Conservation (phyloP, 2,329 filamentous ascomycete genomes). For the Venturiaceae sp. region DNA sequence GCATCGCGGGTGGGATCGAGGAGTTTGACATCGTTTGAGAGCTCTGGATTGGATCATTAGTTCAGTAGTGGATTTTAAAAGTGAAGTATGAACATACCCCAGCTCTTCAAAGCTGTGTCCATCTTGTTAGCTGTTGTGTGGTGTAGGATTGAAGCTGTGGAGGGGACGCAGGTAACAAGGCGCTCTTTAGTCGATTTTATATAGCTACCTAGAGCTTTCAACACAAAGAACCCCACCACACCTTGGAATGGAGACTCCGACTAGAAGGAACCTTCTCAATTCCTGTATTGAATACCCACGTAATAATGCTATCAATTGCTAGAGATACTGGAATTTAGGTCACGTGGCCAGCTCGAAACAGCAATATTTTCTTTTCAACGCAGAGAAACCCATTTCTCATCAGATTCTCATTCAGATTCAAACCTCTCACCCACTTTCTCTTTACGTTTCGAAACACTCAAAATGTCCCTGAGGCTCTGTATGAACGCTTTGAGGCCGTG, state of each 20-base stretch:
- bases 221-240: neutral
- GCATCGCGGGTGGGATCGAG: constrained; percentile 73
- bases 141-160: neutral
- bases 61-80: neutral
- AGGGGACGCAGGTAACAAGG: too few species aligned
- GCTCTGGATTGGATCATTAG: constrained; percentile 61
- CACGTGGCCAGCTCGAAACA: too few species aligned
- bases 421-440: too few species aligned
- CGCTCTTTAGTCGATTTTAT: neutral
- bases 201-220: neutral
- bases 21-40: constrained; percentile 65
- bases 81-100: constrained; percentile 38
- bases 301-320: neutral
- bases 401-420: too few species aligned
- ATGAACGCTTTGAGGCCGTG: neutral
- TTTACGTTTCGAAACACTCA: neutral
- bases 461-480: neutral
- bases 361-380: too few species aligned
- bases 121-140: constrained; percentile 22
- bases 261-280: neutral
- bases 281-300: too few species aligned
- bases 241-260: neutral
- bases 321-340: neutral
- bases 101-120: constrained; percentile 49
- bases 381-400: too few species aligned